Percentiles rank a stretch among this genome's conserved stretches.
Evolutionary conservation across 176 grass and related monocot genomes (phyloP).

Genomic region (Oryza brachyantha): DNA sequence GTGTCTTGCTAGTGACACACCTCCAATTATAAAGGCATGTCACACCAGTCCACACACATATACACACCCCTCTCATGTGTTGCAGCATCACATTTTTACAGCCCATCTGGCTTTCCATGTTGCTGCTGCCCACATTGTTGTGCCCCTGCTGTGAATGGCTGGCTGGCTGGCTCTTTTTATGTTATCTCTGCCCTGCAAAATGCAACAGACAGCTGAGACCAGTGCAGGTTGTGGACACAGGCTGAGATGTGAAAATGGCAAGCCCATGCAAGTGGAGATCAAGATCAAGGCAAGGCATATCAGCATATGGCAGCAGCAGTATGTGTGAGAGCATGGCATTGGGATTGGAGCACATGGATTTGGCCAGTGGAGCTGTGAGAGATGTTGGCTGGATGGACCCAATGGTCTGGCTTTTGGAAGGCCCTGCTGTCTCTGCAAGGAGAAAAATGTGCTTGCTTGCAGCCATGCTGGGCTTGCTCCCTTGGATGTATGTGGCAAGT

Average conservation of each 20-base stretch:
- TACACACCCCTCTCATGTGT: not conserved
- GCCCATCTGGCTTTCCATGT: conserved; percentile 25
- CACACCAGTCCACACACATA: not conserved
- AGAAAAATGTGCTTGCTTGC: not conserved
- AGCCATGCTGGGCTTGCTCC: not conserved
- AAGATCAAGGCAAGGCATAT: not conserved
- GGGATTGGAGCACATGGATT: conserved; percentile 48
- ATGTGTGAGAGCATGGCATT: not conserved
- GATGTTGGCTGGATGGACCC: conserved; percentile 19
- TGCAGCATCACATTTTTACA: conserved; percentile 17
- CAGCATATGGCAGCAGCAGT: not conserved
- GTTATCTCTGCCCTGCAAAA: conserved; percentile 1
- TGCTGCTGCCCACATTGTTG: conserved; percentile 9
- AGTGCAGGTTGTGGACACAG: not conserved
- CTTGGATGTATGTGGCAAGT: conserved; percentile 32
- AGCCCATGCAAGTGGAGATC: not conserved
- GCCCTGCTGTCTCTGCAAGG: conserved; percentile 18
- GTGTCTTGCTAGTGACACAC: conserved; percentile 34
- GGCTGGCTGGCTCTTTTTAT: not conserved
- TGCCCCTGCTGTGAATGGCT: too few relatives aligned
- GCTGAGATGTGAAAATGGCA: conserved; percentile 14
- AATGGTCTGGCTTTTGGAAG: not conserved
- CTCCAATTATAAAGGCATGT: conserved; percentile 6
- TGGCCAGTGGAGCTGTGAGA: not conserved
- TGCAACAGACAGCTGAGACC: not conserved